phyloP scores from a whole-genome alignment of 2,329 filamentous ascomycete genomes.

The Colletotrichum cuscutae region DNA sequence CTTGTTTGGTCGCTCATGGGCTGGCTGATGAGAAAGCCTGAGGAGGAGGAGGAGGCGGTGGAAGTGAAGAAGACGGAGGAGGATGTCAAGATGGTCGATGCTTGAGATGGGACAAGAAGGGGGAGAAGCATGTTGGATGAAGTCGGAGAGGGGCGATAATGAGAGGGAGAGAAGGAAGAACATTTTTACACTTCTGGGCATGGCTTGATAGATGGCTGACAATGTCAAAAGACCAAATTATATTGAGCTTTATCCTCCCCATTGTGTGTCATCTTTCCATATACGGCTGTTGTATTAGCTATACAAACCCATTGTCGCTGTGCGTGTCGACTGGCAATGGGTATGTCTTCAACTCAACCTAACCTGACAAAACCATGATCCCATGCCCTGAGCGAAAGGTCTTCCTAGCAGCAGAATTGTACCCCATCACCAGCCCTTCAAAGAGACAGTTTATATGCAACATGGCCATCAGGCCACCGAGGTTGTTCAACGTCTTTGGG shows the following conservation, averaged over 20 bases:
- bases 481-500: neutral
- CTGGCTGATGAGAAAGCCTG: slow-evolving; percentile 64
- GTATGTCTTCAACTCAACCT: too few species aligned
- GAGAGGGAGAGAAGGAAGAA: neutral
- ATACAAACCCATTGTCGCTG: too few species aligned
- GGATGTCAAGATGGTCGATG: slow-evolving; percentile 43
- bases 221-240: neutral
- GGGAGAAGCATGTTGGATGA: neutral
- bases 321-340: neutral
- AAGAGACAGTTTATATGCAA: neutral
- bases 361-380: neutral
- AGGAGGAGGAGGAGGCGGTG: slow-evolving; percentile 51
- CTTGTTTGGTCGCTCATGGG: slow-evolving; percentile 69
- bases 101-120: slow-evolving; percentile 16
- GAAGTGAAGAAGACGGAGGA: slow-evolving; percentile 35
- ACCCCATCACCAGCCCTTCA: neutral
- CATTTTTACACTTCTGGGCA: neutral
- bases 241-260: neutral
- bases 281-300: too few species aligned
- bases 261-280: neutral
- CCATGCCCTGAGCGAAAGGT: neutral
- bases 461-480: too few species aligned
- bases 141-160: neutral
- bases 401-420: neutral
- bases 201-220: neutral